Base-by-base conservation (phyloP, 2,329 filamentous ascomycete genomes). In the Neurospora crassa region DNA sequence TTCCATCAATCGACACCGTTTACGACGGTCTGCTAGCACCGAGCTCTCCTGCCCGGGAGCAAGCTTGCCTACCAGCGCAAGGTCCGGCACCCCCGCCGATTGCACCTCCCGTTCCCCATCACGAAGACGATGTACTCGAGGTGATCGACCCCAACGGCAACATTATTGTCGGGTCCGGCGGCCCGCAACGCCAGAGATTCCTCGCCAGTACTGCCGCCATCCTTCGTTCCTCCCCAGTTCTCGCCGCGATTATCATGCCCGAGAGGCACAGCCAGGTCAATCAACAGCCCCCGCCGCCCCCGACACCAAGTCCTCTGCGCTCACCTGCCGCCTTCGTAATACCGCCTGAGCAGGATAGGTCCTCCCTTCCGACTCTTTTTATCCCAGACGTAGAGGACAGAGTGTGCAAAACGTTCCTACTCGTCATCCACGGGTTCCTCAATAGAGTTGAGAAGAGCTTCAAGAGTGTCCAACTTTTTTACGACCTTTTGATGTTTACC, bases 121-220 rank as follows among this genome's bases (percentile, higher is more conserved):
- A 63, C 14, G 53, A 63, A 63, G 68, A 34, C 12, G 70, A 69
- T 18, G 6, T 69, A 0, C 20, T 71, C 2, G 70, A 73, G 34
- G 20, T 71, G 0, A 24, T 74, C 2, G 72, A 73, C 16, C 18
- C 47, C 0, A 67, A 37, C 3, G 70, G 73, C 6, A 71, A 74
- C 5, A 41, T 74, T 16, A 53, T 70, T 16, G 24, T 74, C 3
- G 37, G 68, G 16, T 68, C 70, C 29, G 70, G 71, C 7, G 11
- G 37, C 5, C 53, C 53, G 2, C 63, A 72, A 12, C 40, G 24
- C 16, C 37, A 59, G 14, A 29, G 34, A 12, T 74, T 74, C 34
- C 72, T 63, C 5, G 71, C 72, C 20, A 73, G 70, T 70, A 72
- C 72, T 2, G 67, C 72, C 2, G 68, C 72, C 20, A 20, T 74